Evolutionary conservation across 2,329 filamentous ascomycete genomes (phyloP).

Genomic region (Colletotrichum horii): DNA sequence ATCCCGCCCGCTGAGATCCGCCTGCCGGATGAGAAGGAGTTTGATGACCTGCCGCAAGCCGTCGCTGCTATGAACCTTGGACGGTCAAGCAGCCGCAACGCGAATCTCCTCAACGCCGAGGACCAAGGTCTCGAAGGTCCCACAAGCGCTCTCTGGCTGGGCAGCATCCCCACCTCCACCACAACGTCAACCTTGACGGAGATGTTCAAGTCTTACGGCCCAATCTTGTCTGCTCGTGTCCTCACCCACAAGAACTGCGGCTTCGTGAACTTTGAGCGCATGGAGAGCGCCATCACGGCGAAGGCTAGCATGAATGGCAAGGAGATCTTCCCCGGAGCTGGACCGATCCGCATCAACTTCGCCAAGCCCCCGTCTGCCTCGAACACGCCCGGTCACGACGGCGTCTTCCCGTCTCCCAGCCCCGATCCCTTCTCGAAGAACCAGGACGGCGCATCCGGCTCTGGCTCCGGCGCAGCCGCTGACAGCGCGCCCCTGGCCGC

Average conservation of each 20-base stretch:
- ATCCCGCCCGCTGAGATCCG: conserved; percentile 78
- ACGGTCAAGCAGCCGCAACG: conserved; percentile 68
- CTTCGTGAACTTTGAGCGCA: conserved; percentile 94
- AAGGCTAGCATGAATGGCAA: conserved; percentile 91
- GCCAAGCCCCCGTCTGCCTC: conserved; percentile 93
- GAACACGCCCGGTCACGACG: conserved; percentile 87
- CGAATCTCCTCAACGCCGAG: conserved; percentile 73
- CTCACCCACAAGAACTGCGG: conserved; percentile 99
- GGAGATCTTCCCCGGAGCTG: conserved; percentile 96
- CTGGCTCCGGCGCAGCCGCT: conserved; percentile 44
- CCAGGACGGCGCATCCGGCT: conserved; percentile 48
- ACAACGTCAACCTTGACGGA: conserved; percentile 93
- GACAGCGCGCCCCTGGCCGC: conserved; percentile 30
- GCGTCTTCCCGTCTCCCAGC: conserved; percentile 87
- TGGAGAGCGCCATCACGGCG: conserved; percentile 89
- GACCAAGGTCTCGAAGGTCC: conserved; percentile 86
- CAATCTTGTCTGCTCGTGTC: conserved; percentile 89
- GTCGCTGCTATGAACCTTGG: conserved; percentile 81
- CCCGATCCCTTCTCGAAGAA: conserved; percentile 79
- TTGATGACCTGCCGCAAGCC: conserved; percentile 79
- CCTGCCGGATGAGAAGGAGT: conserved; percentile 77
- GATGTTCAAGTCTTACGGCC: conserved; percentile 93
- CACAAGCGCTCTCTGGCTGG: conserved; percentile 94
- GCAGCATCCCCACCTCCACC: conserved; percentile 95
- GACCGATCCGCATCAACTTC: conserved; percentile 94